Conservation (phyloP, 495 filamentous ascomycete species). For the Emericellopsis terricola region DNA sequence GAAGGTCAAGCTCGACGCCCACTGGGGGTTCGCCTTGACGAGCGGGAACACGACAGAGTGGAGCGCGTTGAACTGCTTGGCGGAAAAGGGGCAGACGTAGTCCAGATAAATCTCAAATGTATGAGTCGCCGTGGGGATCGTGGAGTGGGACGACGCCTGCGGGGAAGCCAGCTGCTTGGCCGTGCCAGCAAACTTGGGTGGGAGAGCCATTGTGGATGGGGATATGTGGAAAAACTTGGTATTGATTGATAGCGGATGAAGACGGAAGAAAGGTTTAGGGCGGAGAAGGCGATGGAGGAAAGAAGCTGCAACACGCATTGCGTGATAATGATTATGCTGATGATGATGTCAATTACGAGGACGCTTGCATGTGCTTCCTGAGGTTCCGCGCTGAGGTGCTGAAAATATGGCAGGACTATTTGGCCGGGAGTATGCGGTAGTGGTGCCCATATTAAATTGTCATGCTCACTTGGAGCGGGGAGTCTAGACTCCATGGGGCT, state of each 20-base stretch:
- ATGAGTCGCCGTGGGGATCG: constrained; percentile 34
- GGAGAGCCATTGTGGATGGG: constrained; percentile 42
- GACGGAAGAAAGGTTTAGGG: too few relatives aligned
- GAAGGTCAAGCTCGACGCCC: constrained; percentile 41
- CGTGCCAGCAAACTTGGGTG: constrained; percentile 61
- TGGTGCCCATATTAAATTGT: too few relatives aligned
- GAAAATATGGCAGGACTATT: too few relatives aligned
- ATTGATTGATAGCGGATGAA: neutral
- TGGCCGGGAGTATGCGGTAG: too few relatives aligned
- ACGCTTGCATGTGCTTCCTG: too few relatives aligned
- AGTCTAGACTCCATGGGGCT: too few relatives aligned
- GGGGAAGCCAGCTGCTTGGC: constrained; percentile 27
- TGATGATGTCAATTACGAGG: too few relatives aligned
- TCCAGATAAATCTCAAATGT: constrained; percentile 72
- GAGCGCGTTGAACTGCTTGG: constrained; percentile 53
- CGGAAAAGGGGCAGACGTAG: constrained; percentile 61
- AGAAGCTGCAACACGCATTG: too few relatives aligned
- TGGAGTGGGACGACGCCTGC: constrained; percentile 11
- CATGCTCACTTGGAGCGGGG: too few relatives aligned
- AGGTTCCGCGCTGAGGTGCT: too few relatives aligned
- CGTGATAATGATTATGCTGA: too few relatives aligned
- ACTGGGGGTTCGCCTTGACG: constrained; percentile 30
- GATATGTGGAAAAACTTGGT: neutral
- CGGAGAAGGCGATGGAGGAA: too few relatives aligned
- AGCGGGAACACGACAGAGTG: constrained; percentile 38